phyloP scores from a whole-genome alignment of 805 yeast genomes.

The Suhomyces xylopsoci region DNA sequence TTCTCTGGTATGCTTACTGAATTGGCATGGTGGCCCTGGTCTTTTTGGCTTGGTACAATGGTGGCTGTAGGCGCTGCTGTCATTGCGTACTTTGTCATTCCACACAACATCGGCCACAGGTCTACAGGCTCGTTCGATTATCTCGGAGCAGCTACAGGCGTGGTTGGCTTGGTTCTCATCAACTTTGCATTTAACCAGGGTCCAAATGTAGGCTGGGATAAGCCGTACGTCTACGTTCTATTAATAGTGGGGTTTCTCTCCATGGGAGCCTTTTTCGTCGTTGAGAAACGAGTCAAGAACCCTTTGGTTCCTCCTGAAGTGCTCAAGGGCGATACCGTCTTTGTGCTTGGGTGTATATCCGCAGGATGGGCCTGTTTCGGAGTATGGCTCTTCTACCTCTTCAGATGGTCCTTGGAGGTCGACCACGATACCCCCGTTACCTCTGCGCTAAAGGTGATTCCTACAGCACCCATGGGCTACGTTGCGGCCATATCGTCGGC shows the following conservation, averaged over 20 bases:
- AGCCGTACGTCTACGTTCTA: slow-evolving; percentile 15
- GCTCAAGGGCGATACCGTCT: slow-evolving; percentile 15
- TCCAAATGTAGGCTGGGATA: slow-evolving; percentile 18
- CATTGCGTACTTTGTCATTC: slow-evolving; percentile 23
- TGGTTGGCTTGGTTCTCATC: slow-evolving; percentile 14
- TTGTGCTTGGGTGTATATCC: slow-evolving; percentile 16
- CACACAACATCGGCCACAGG: slow-evolving; percentile 22
- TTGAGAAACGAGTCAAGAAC: slow-evolving; percentile 8
- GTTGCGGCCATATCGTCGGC: slow-evolving; percentile 12
- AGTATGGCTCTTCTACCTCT: slow-evolving; percentile 14
- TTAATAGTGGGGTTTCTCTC: slow-evolving; percentile 15
- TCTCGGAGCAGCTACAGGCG: slow-evolving; percentile 19
- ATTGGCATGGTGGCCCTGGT: slow-evolving; percentile 36
- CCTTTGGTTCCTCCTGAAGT: slow-evolving; percentile 14
- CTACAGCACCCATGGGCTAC: slow-evolving; percentile 13
- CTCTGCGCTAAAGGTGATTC: slow-evolving; percentile 18
- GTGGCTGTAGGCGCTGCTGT: slow-evolving; percentile 14
- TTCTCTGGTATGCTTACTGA: slow-evolving; percentile 24
- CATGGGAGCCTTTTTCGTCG: slow-evolving; percentile 9
- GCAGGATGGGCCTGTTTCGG: slow-evolving; percentile 21
- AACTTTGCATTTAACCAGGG: slow-evolving; percentile 21
- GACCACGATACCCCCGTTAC: slow-evolving; percentile 10
- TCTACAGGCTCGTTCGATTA: slow-evolving; percentile 22
- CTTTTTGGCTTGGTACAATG: slow-evolving; percentile 28
- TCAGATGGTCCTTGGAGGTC: slow-evolving; percentile 13